These are phyloP conservation scores for Neonectria neomacrospora DNA, from an alignment of 2,329 filamentous ascomycete genomes.

Conservation along the genomic window DNA sequence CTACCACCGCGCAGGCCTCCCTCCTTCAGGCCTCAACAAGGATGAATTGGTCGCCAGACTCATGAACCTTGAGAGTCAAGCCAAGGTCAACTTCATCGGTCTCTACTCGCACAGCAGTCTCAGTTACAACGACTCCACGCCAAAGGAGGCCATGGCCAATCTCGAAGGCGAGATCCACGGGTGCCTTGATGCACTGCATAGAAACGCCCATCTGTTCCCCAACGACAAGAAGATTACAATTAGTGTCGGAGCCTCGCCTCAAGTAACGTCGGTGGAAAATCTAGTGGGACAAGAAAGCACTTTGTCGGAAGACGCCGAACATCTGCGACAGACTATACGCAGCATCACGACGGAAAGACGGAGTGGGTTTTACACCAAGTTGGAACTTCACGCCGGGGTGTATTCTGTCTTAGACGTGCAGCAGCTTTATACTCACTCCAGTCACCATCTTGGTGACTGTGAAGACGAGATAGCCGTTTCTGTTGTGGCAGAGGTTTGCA, in stretches of 20 bases:
- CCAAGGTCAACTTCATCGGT: constrained; percentile 34
- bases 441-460: constrained; percentile 37
- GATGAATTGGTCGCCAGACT: constrained; percentile 52
- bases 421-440: constrained; percentile 67
- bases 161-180: constrained; percentile 46
- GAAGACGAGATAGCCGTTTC: constrained; percentile 64
- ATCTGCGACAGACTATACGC: constrained; percentile 15
- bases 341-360: background rate
- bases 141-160: constrained; percentile 45
- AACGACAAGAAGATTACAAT: constrained; percentile 37
- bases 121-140: constrained; percentile 44
- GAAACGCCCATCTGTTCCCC: constrained; percentile 28
- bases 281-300: constrained; percentile 3
- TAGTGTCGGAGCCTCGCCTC: constrained; percentile 49
- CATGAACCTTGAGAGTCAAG: constrained; percentile 38
- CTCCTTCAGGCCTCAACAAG: constrained; percentile 54
- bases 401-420: constrained; percentile 74
- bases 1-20: constrained; percentile 70
- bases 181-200: constrained; percentile 41
- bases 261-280: constrained; percentile 46
- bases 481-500: constrained; percentile 70
- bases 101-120: constrained; percentile 51
- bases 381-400: constrained; percentile 74
- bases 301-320: constrained; percentile 1
- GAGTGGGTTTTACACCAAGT: constrained; percentile 29